These are phyloP conservation scores for Lyophyllum semitale DNA, from an alignment of 768 basidiomycete genomes.

Conservation along the genomic window DNA sequence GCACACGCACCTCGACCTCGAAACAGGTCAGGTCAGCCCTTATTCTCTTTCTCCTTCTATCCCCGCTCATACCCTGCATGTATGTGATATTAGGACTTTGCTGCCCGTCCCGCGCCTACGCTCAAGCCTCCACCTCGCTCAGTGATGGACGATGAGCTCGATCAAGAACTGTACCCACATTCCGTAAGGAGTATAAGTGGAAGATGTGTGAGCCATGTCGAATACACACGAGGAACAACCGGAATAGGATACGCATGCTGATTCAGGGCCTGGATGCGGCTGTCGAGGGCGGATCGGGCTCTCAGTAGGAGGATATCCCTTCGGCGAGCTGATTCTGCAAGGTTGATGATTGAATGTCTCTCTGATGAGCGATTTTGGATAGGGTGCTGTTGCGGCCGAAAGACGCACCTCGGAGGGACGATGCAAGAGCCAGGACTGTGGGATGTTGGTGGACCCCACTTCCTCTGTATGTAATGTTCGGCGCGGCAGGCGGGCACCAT, in stretches of 20 bases:
- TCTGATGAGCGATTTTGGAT: not conserved
- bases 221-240: constrained; percentile 22
- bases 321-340: not conserved
- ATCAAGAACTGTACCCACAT: constrained; percentile 33
- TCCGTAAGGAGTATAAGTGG: constrained; percentile 36
- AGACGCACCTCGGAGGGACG: not conserved
- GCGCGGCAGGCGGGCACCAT: constrained; percentile 8
- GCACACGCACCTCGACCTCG: constrained; percentile 22
- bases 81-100: not conserved
- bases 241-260: constrained; percentile 8
- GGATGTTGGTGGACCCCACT: constrained; percentile 15
- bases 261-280: not conserved
- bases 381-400: constrained; percentile 9
- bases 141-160: constrained; percentile 31
- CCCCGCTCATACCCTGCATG: constrained; percentile 13
- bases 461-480: constrained; percentile 30
- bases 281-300: not conserved
- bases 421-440: constrained; percentile 27
- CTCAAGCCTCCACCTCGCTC: not conserved
- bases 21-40: constrained; percentile 14
- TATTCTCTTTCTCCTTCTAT: not conserved
- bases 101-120: not conserved
- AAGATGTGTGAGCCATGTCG: constrained; percentile 42
- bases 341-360: not conserved
- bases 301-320: constrained; percentile 7